Percentiles rank a stretch among this genome's conserved stretches.
Evolutionary conservation across 345 rosid genomes (phyloP).

Genomic region (Gossypium longicalyx): DNA sequence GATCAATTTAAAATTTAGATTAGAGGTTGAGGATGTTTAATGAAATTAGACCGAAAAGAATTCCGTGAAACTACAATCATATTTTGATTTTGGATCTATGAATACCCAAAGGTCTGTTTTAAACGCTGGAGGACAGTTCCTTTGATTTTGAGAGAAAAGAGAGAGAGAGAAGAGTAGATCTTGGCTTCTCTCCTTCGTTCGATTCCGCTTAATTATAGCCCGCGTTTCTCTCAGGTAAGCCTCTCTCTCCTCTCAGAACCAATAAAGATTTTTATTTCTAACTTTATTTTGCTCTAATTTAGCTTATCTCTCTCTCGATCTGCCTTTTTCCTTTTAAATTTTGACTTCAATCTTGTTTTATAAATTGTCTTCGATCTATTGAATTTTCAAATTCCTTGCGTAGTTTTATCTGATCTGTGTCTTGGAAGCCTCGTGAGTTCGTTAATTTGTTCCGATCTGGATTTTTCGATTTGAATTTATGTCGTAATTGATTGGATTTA

Average conservation of each 20-base stretch:
- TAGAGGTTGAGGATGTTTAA: too few species aligned
- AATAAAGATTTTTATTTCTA: not conserved
- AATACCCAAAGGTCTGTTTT: not conserved
- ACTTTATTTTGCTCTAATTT: not conserved
- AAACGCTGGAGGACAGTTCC: not conserved
- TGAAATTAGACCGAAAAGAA: too few species aligned
- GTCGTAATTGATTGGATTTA: not conserved
- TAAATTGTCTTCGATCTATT: not conserved
- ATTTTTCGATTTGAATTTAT: not conserved
- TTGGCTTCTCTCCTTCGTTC: slow-evolving; percentile 9
- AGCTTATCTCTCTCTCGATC: not conserved
- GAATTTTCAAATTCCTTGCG: not conserved
- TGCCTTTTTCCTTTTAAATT: not conserved
- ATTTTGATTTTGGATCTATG: too few species aligned
- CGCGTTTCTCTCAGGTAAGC: slow-evolving; percentile 14
- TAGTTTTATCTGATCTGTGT: slow-evolving; percentile 7
- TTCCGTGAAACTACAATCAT: too few species aligned
- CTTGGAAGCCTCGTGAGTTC: not conserved
- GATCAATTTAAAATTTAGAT: too few species aligned
- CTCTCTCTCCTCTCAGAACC: not conserved
- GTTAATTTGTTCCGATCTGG: not conserved
- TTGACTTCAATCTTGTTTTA: not conserved
- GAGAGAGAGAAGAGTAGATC: slow-evolving; percentile 4
- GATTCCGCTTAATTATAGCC: not conserved
- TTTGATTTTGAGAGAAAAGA: not conserved